Conservation (phyloP, 2,329 filamentous ascomycete species). For the Ceratocystis huliohia region DNA sequence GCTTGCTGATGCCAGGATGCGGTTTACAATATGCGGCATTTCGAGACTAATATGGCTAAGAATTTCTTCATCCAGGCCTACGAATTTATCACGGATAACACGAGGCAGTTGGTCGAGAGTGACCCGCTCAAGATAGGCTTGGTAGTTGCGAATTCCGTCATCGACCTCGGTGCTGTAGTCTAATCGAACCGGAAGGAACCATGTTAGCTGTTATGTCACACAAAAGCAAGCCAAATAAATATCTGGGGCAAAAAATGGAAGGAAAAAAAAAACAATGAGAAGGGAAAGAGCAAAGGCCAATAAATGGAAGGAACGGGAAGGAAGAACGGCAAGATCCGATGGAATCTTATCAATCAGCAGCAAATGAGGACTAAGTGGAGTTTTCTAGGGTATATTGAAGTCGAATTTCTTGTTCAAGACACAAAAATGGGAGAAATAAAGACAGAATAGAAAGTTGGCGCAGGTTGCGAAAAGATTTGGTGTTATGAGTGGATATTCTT, state of each 20-base stretch:
- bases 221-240: background rate
- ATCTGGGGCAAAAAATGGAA: background rate
- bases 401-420: background rate
- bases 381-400: background rate
- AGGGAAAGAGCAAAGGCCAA: background rate
- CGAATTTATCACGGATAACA: conserved; percentile 1
- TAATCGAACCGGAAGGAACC: background rate
- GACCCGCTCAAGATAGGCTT: conserved; percentile 11
- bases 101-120: conserved; percentile 6
- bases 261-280: background rate
- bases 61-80: background rate
- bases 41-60: background rate
- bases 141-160: conserved; percentile 15
- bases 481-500: conserved; percentile 1
- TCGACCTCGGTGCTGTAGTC: conserved; percentile 14
- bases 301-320: background rate
- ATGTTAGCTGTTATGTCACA: conserved; percentile 12
- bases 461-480: background rate
- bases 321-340: conserved; percentile 7
- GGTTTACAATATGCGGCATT: conserved; percentile 6
- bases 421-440: background rate
- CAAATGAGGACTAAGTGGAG: background rate
- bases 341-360: conserved; percentile 7
- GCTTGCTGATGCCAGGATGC: background rate
- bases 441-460: background rate